These are phyloP conservation scores for Mrakiaceae sp. DNA, from an alignment of 1,284 basidiomycete species.

Conservation along the genomic window DNA sequence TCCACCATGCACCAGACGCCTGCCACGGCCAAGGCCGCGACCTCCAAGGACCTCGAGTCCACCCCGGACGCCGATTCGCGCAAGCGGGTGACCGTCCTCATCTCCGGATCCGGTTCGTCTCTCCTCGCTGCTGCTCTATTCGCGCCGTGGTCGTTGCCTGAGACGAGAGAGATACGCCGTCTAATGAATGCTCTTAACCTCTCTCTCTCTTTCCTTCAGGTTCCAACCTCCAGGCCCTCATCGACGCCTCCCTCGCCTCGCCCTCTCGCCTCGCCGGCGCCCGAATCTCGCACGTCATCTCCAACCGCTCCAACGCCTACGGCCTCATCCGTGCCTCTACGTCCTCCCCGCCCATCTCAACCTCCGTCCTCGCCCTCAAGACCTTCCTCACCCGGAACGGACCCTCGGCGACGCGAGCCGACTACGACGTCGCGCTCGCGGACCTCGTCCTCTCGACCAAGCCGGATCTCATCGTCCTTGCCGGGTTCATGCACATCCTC, in stretches of 20 bases:
- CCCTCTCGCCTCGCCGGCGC: slow-evolving; percentile 47
- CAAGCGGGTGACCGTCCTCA: slow-evolving; percentile 49
- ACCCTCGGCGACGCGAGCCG: slow-evolving; percentile 59
- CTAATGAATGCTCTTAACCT: slow-evolving; percentile 2
- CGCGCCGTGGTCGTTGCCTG: background rate
- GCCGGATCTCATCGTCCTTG: slow-evolving; percentile 82
- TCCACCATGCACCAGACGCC: too few species aligned
- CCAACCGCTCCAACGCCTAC: slow-evolving; percentile 83
- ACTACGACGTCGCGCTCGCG: slow-evolving; percentile 82
- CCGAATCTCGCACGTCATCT: slow-evolving; percentile 70
- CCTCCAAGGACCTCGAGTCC: too few species aligned
- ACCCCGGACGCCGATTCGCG: too few species aligned
- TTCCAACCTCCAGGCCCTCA: slow-evolving; percentile 88
- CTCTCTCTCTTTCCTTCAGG: slow-evolving; percentile 41
- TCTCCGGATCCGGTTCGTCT: slow-evolving; percentile 67
- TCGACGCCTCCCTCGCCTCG: slow-evolving; percentile 60
- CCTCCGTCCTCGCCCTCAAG: slow-evolving; percentile 71
- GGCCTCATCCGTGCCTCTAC: slow-evolving; percentile 69
- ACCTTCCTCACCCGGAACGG: slow-evolving; percentile 62
- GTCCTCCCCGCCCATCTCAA: slow-evolving; percentile 64
- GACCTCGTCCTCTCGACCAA: slow-evolving; percentile 48
- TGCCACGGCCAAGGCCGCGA: too few species aligned
- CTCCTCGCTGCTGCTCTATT: slow-evolving; percentile 6
- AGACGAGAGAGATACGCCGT: background rate
- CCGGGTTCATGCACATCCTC: slow-evolving; percentile 96